Base-by-base conservation (phyloP, 225 moss, liverwort and hornwort species). In the Pseudoscleropodium purum region DNA sequence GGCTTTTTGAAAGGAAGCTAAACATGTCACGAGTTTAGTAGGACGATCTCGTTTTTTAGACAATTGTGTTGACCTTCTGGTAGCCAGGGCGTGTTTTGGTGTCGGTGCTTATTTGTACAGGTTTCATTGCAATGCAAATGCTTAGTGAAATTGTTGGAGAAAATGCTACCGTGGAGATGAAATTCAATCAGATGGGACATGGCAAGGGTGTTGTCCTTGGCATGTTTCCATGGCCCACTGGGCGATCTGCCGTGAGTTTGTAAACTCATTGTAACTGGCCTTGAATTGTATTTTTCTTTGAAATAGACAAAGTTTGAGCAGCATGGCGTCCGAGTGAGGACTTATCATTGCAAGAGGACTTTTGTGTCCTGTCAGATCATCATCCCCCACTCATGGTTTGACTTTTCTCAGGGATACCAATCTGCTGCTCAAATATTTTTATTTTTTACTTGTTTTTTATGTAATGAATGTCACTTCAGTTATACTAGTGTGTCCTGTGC, bases 1-100 rank as follows among this genome's bases (percentile, higher is more conserved):
- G 95, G 26, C 93, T 98, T 19, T 98, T 98, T 83, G 94, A 96
- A 31, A 95, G 90, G 88, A 97, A 95, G 87, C 92, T 94, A 18
- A 87, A 91, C 69, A 92, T 92, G 85, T 92, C 94, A 45, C 92
- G 96, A 86, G 98, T 98, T 88, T 98, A 95, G 89, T 34, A 83
- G 57, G 62, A 59, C 29, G 16, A 80, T 72, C 68, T 80, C 62
- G 26, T 85, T 43, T 76, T 82, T 43, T 76, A 87, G 82, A 66
- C 63, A 80, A 13, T 43, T 60, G 61, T 52, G n/a, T n/a, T 49
- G 69, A 57, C 56, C 66, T 62, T 87, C 83, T 78, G 72, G 76
- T 47, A 77, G 59, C 59, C 23, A 59, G 56, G 66, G 60, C 67
- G 54, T 85, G n/a, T 64, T 86, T 39, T 47, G 86, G 61, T 90